These are phyloP conservation scores for Thraustotheca clavata DNA, from an alignment of 352 stramenopile genomes.

Conservation along the genomic window DNA sequence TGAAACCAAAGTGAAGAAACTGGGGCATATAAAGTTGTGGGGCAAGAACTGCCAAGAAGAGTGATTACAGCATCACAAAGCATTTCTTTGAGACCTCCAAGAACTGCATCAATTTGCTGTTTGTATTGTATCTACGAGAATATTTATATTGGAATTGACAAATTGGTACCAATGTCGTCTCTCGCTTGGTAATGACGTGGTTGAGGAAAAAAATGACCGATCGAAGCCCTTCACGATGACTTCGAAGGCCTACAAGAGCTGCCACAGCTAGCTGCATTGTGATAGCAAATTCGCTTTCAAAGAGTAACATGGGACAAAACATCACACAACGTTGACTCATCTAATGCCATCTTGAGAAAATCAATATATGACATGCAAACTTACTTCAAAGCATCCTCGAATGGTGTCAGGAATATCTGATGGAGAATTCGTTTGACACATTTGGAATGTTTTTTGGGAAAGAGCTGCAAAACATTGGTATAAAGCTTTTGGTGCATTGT, in stretches of 20 bases:
- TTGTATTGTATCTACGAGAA: neutral
- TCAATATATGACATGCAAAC: too few relatives aligned
- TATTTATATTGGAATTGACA: neutral
- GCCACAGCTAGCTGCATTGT: neutral
- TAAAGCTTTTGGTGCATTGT: neutral
- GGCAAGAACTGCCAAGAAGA: neutral
- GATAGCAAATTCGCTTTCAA: neutral
- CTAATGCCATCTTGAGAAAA: neutral
- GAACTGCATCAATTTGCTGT: neutral
- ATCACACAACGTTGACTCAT: constrained; percentile 1
- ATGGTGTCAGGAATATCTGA: constrained; percentile 9
- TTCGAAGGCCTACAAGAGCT: neutral
- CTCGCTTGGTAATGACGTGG: constrained; percentile 12
- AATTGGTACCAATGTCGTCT: neutral
- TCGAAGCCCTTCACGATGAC: constrained; percentile 15
- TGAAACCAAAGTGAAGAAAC: neutral
- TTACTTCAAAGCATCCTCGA: constrained; percentile 15
- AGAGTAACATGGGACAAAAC: constrained; percentile 9
- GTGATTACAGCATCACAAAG: neutral
- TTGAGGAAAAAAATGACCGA: constrained; percentile 15
- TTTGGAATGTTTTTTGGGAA: neutral
- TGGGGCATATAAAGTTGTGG: constrained; percentile 3
- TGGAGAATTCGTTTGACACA: neutral
- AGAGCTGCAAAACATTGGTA: neutral
- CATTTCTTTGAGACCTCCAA: neutral